Evolutionary conservation across 1,284 basidiomycete species (phyloP).

Genomic region (Boletus calvinii): DNA sequence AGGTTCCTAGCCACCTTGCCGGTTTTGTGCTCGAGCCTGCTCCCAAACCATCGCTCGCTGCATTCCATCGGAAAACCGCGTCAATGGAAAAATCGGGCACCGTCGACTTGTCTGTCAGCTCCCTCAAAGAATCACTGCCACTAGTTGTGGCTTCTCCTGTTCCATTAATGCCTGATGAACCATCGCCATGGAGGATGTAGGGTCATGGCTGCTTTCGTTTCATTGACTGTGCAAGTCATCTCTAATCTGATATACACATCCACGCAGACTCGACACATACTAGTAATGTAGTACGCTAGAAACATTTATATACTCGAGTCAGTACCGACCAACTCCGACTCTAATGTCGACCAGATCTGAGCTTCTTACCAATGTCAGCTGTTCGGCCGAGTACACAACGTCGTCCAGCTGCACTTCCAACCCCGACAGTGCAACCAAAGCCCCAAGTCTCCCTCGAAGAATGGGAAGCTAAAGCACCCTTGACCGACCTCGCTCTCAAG

Average conservation of each 20-base stretch:
- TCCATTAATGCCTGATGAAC: constrained; percentile 23
- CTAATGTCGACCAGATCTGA: background rate
- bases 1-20: constrained; percentile 7
- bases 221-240: constrained; percentile 3
- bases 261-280: background rate
- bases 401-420: constrained; percentile 26
- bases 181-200: constrained; percentile 32
- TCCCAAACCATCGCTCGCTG: constrained; percentile 17
- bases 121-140: constrained; percentile 14
- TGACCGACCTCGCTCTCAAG: constrained; percentile 66
- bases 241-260: constrained; percentile 9
- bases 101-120: constrained; percentile 1
- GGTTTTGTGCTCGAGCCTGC: constrained; percentile 26
- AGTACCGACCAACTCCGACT: background rate
- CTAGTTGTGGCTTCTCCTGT: constrained; percentile 6
- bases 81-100: constrained; percentile 12
- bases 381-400: constrained; percentile 23
- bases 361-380: constrained; percentile 21
- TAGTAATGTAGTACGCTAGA: constrained; percentile 15
- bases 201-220: constrained; percentile 7
- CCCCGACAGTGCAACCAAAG: constrained; percentile 38
- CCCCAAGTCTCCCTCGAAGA: constrained; percentile 68
- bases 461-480: constrained; percentile 82
- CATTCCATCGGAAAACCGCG: constrained; percentile 20
- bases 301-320: background rate